Conservation (phyloP, 2,329 filamentous ascomycete genomes). For the Ustilaginoidea virens region DNA sequence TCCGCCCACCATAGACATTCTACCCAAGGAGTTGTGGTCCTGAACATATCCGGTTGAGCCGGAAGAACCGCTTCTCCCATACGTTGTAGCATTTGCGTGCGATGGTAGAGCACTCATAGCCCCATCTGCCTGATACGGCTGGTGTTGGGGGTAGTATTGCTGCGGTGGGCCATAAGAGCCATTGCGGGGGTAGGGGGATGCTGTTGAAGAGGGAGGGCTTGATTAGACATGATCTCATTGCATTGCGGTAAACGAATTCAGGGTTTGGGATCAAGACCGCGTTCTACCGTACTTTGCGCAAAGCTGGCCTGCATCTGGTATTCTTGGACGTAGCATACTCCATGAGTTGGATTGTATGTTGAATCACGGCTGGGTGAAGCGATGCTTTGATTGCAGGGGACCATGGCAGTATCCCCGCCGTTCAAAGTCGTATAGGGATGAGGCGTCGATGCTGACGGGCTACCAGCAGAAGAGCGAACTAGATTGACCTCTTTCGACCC, state of each 20-base stretch:
- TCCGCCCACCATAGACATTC: constrained; percentile 23
- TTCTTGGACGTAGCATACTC: constrained; percentile 17
- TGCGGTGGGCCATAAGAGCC: constrained; percentile 20
- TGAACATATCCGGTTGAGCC: constrained; percentile 12
- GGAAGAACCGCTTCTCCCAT: constrained; percentile 11
- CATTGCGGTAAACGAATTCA: no score
- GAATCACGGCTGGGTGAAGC: constrained; percentile 23
- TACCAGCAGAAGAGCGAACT: constrained; percentile 45
- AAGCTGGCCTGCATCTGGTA: constrained; percentile 17
- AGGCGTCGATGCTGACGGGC: constrained; percentile 66
- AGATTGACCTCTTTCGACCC: constrained; percentile 51
- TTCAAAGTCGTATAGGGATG: constrained; percentile 50
- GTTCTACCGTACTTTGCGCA: constrained; percentile 14
- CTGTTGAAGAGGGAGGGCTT: constrained; percentile 1
- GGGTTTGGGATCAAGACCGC: not conserved
- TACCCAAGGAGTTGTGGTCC: constrained; percentile 15
- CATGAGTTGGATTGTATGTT: constrained; percentile 14
- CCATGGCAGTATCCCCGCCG: constrained; percentile 15
- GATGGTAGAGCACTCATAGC: constrained; percentile 11
- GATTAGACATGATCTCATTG: no score
- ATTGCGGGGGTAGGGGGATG: constrained; percentile 15
- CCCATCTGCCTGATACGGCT: constrained; percentile 15
- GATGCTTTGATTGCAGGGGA: constrained; percentile 18
- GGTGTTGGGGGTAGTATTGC: constrained; percentile 21
- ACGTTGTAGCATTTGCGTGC: constrained; percentile 12